phyloP scores from a whole-genome alignment of 2,329 filamentous ascomycete species.

The Penicillium sp. region DNA sequence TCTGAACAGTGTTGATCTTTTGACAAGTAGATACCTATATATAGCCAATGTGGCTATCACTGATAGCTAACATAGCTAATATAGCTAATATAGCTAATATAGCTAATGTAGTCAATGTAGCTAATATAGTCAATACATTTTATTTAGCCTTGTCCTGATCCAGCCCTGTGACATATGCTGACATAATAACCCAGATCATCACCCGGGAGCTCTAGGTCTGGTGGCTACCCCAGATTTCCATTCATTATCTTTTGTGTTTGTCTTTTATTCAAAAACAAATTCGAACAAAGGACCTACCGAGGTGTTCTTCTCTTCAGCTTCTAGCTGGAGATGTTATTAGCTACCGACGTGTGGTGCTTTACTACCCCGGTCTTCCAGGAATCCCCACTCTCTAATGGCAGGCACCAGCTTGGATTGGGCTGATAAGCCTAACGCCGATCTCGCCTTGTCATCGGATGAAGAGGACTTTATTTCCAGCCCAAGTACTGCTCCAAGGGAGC shows the following conservation, averaged over 20 bases:
- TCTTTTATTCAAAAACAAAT: slow-evolving; percentile 1
- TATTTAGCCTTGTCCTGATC: neutral
- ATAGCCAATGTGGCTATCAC: too few species aligned
- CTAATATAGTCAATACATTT: neutral
- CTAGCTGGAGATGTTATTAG: slow-evolving; percentile 5
- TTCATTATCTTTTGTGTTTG: neutral
- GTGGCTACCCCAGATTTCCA: slow-evolving; percentile 7
- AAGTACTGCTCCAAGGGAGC: slow-evolving; percentile 24
- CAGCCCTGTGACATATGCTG: neutral
- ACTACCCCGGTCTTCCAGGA: neutral
- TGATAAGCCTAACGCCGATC: slow-evolving; percentile 24
- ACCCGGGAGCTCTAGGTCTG: neutral
- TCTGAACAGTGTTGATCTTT: neutral
- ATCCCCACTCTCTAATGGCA: slow-evolving; percentile 23
- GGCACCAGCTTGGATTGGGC: slow-evolving; percentile 24
- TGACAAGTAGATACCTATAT: neutral
- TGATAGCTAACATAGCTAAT: too few species aligned
- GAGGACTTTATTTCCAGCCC: slow-evolving; percentile 30
- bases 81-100: too few species aligned
- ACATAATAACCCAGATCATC: neutral
- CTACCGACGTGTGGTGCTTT: neutral
- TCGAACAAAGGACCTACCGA: neutral
- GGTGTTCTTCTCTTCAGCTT: neutral
- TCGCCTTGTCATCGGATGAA: slow-evolving; percentile 29
- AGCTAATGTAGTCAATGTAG: neutral